These are phyloP conservation scores for Boletus barrowsii DNA, from an alignment of 768 basidiomycete species.

Conservation along the genomic window DNA sequence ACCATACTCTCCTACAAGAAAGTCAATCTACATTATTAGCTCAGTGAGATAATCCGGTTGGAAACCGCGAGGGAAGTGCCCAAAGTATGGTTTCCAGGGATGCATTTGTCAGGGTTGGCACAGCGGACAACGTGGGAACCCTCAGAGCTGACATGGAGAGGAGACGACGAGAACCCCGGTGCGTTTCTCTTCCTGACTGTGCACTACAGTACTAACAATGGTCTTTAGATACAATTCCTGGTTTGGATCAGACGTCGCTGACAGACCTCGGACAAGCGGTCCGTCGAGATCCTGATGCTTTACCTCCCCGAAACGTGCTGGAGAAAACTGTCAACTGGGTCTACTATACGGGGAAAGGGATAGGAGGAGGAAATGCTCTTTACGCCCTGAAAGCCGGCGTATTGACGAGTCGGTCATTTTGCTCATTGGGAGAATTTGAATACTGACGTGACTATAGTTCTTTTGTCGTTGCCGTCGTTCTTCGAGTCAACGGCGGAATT, in stretches of 20 bases:
- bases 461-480: slow-evolving; percentile 59
- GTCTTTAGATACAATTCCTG: slow-evolving; percentile 51
- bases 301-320: slow-evolving; percentile 61
- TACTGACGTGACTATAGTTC: slow-evolving; percentile 34
- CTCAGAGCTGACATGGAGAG: slow-evolving; percentile 40
- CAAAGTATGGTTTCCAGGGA: slow-evolving; percentile 57
- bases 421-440: not conserved
- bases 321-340: slow-evolving; percentile 49
- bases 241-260: slow-evolving; percentile 40
- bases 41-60: slow-evolving; percentile 54
- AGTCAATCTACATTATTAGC: slow-evolving; percentile 34
- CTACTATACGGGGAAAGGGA: slow-evolving; percentile 37
- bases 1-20: not conserved
- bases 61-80: slow-evolving; percentile 44
- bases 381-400: slow-evolving; percentile 72
- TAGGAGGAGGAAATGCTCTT: slow-evolving; percentile 58
- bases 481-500: slow-evolving; percentile 51
- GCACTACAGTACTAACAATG: not conserved
- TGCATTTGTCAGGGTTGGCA: slow-evolving; percentile 33
- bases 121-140: slow-evolving; percentile 46
- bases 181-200: not conserved
- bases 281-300: slow-evolving; percentile 68
- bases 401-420: slow-evolving; percentile 46
- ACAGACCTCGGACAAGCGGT: slow-evolving; percentile 56
- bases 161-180: slow-evolving; percentile 72